A percentile compares a stretch with the other conserved stretches of the same genome.
Conservation (phyloP, 768 basidiomycete genomes). For the Glaciozyma antarctica region DNA sequence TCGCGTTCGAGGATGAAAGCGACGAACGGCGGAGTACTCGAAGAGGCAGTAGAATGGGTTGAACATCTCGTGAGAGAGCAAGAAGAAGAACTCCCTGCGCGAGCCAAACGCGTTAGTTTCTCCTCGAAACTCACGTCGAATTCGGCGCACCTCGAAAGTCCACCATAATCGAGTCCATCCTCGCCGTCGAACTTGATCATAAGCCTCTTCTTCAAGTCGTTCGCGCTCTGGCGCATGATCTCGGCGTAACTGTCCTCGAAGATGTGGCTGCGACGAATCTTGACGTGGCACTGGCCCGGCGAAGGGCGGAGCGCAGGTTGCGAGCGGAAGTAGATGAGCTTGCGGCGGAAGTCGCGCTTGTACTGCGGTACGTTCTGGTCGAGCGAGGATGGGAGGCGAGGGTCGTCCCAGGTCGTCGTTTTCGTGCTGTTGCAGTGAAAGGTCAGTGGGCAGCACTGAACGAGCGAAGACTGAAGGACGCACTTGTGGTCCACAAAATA, state of each 20-base stretch:
- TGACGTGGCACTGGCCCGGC: slow-evolving; percentile 98
- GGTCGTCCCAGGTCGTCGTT: slow-evolving; percentile 99
- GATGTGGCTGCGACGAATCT: slow-evolving; percentile 93
- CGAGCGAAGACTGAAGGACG: neutral
- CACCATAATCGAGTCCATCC: slow-evolving; percentile 97
- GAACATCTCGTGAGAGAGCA: slow-evolving; percentile 99
- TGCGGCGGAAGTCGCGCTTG: slow-evolving; percentile 97
- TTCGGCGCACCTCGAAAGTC: slow-evolving; percentile 57
- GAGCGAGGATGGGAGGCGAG: slow-evolving; percentile 83
- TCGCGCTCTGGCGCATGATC: slow-evolving; percentile 98
- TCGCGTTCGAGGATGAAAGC: too few species aligned
- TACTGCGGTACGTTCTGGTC: slow-evolving; percentile 98
- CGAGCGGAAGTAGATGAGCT: slow-evolving; percentile 98
- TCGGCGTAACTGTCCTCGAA: slow-evolving; percentile 99
- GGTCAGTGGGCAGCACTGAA: neutral
- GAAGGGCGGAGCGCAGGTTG: slow-evolving; percentile 97
- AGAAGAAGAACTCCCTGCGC: slow-evolving; percentile 95
- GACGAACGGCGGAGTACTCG: slow-evolving; percentile 77
- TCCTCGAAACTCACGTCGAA: slow-evolving; percentile 43
- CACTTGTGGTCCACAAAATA: slow-evolving; percentile 99
- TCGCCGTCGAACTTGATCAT: slow-evolving; percentile 99
- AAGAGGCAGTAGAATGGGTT: slow-evolving; percentile 98
- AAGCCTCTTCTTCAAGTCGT: slow-evolving; percentile 92
- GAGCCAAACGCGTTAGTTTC: slow-evolving; percentile 12
- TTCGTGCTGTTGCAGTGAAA: slow-evolving; percentile 44